Evolutionary conservation across 2,329 filamentous ascomycete species (phyloP), one percentile per base, ranked within the genome.

Genomic region (Albifimbria verrucaria): DNA sequence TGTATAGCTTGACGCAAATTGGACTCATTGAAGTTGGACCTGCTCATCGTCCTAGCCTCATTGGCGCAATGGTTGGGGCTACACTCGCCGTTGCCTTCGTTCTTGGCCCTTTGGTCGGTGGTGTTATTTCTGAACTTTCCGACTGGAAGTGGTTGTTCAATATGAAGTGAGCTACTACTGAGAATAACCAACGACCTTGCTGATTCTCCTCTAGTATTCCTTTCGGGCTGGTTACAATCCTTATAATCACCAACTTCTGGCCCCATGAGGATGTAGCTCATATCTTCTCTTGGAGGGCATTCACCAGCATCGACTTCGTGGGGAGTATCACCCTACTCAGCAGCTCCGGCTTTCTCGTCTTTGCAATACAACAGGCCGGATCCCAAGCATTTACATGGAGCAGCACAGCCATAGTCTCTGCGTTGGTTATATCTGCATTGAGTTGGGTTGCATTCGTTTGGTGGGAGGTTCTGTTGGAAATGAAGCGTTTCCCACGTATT

Each of bases 141-240:
- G 74, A 72, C 43, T 86, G 83, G 83, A 72, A 78, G 49, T 83
- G 81, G 72, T 73, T 86, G 39, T 86, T 86, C 64, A 80, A 80
- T 64, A 78, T 85, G 64, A 86, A 86, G 81, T 84, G 67, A 45
- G 76, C 58, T 9, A 11, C 15, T 21, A 7, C 18, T 3, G 5
- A 24, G 24, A 15, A 23, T 11, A 20, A 9, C 55, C 15, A 20
- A 6, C 23, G 25, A 21, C 3, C 21, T 47, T 4, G 22, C 12
- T 7, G 53, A 65, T 52, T 62, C 55, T 24, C 7, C 7, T n/a
- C 10, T 52, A 81, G 79, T 57, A 71, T 81, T 21, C 80, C 80
- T 0, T 75, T 77, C 56, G 78, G 78, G 1, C 61, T 76, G 2
- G 59, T 75, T 11, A 72, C 76, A 3, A 71, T 81, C n/a, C 59